Evolutionary conservation across 352 stramenopile genomes (phyloP), one percentile per base, ranked within the genome.

Genomic region (Aphanomyces astaci): DNA sequence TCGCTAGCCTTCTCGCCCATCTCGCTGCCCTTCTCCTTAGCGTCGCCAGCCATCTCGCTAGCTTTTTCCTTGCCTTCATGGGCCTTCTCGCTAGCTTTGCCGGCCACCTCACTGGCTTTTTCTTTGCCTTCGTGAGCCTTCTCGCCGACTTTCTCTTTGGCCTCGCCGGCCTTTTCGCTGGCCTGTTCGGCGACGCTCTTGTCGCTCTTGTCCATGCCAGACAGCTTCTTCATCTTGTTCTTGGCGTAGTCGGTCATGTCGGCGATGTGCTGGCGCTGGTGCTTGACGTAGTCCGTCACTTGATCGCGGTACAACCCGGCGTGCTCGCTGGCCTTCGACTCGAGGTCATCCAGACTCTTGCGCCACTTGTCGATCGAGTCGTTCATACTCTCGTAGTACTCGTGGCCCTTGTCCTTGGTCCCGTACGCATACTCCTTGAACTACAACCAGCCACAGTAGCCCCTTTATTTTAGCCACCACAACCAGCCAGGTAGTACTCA

Each of bases 371-470:
- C 27, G 10, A 55, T 15, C 48, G n/a, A 31, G n/a, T 55, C 48
- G 13, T 30, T 25, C 1, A 55, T 30, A n/a, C n/a, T 55, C 27
- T 55, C 48, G n/a, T 31, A 25, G 48, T 55, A 55, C 10, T 55
- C 48, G 48, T 15, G 10, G 10, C 48, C 48, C 48, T 55, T 55
- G n/a, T 55, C 48, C 48, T 25, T 30, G 48, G 48, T 55, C 10
- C 48, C 27, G 10, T 25, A 55, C 48, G 48, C 48, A 55, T 55
- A 55, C n/a, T 55, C 48, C 48, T 55, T 55, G 48, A 55, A 30
- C 48, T 55, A 55, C 48, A 11, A 24, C n/a, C 27, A 1, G 48
- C 13, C n/a, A 31, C 10, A 24, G 10, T 24, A 25, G 27, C n/a
- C 48, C n/a, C n/a, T 1, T 31, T 22, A n/a, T 15, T 15, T 25